phyloP scores from a whole-genome alignment of 2,329 filamentous ascomycete species.

The Colletotrichum cereale region DNA sequence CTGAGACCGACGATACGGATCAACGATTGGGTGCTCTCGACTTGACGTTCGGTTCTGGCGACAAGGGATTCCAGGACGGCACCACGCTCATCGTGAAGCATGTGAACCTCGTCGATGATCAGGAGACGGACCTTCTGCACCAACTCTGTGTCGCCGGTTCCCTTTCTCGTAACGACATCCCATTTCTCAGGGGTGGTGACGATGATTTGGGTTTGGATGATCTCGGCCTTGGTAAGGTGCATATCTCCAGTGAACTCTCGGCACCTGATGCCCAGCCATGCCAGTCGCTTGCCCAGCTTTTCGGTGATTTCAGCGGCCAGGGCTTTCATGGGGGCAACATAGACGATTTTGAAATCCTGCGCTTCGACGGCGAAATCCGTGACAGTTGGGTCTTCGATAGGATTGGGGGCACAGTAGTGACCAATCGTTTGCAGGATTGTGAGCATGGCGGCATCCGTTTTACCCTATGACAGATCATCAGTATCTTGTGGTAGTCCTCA shows the following conservation, averaged over 20 bases:
- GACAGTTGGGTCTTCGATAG: constrained; percentile 78
- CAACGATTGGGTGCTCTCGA: constrained; percentile 96
- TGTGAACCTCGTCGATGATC: constrained; percentile 99
- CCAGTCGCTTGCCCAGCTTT: constrained; percentile 90
- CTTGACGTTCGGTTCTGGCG: constrained; percentile 92
- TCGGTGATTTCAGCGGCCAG: constrained; percentile 96
- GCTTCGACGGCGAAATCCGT: constrained; percentile 85
- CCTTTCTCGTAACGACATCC: constrained; percentile 98
- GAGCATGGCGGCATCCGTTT: constrained; percentile 98
- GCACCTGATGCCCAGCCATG: constrained; percentile 93
- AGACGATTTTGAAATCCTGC: constrained; percentile 97
- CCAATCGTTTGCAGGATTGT: constrained; percentile 92
- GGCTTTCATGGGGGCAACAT: constrained; percentile 99
- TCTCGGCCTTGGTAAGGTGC: constrained; percentile 97
- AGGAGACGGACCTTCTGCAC: constrained; percentile 96
- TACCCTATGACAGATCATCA: constrained; percentile 68
- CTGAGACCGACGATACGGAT: constrained; percentile 97
- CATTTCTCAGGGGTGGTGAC: constrained; percentile 99
- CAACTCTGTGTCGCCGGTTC: constrained; percentile 95
- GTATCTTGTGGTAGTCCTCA: not conserved
- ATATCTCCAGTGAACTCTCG: constrained; percentile 98
- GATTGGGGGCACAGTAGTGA: constrained; percentile 86
- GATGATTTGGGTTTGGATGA: constrained; percentile 96
- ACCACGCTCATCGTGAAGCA: constrained; percentile 98
- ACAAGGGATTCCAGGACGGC: constrained; percentile 97